Percentiles rank a stretch among this genome's conserved stretches.
These are phyloP conservation scores for Candida sphagnicola DNA, from an alignment of 805 yeast species.

Conservation along the genomic window DNA sequence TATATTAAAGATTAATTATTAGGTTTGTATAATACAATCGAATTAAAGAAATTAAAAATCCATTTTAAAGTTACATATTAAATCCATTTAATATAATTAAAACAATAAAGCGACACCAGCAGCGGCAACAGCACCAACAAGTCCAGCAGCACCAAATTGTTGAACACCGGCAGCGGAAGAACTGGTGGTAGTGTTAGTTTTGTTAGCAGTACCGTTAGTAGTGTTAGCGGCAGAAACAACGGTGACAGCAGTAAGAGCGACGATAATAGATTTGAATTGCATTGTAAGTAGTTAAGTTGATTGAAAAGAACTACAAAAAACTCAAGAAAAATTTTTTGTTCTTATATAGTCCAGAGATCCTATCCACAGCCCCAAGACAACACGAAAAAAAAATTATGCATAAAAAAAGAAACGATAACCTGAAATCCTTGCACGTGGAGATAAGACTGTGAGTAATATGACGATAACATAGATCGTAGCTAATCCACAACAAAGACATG, in stretches of 20 bases:
- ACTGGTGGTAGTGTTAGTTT: slow-evolving; percentile 42
- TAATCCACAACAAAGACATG: too few relatives aligned
- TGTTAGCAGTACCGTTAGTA: slow-evolving; percentile 39
- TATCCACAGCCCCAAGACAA: not conserved
- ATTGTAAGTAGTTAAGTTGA: slow-evolving; percentile 30
- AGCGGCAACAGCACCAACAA: slow-evolving; percentile 79
- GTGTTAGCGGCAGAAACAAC: slow-evolving; percentile 62
- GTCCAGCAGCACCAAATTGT: slow-evolving; percentile 68
- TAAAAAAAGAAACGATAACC: not conserved
- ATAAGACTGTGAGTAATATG: not conserved
- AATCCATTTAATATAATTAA: slow-evolving; percentile 10
- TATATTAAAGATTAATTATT: too few relatives aligned
- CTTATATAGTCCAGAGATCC: not conserved
- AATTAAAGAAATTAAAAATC: not conserved
- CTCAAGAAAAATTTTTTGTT: too few relatives aligned
- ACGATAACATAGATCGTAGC: too few relatives aligned
- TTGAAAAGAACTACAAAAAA: not conserved
- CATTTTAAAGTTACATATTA: too few relatives aligned
- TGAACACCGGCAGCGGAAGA: slow-evolving; percentile 46
- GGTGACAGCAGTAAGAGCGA: slow-evolving; percentile 67
- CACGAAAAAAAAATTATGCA: not conserved
- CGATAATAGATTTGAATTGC: slow-evolving; percentile 70
- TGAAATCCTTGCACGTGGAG: not conserved
- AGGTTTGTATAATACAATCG: not conserved
- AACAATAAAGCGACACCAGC: slow-evolving; percentile 66